Conservation (phyloP, 192 early-diverging fungal species). For the Entomortierella beljakovae region DNA sequence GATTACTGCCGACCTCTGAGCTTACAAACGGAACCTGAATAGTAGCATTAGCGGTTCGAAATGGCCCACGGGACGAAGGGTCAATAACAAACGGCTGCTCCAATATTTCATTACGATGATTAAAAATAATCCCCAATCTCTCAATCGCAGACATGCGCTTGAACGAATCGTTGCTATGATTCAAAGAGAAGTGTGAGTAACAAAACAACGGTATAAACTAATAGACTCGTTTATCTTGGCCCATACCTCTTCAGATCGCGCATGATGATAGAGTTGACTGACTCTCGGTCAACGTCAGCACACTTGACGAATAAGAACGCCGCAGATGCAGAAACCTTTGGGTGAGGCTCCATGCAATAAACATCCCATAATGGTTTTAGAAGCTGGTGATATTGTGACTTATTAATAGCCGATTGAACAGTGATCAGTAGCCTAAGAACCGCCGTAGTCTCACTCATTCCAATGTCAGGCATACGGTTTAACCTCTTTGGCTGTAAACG, state of each 20-base stretch:
- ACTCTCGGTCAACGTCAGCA: constrained; percentile 62
- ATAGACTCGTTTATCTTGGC: background rate
- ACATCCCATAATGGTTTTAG: constrained; percentile 59
- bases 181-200: background rate
- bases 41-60: constrained; percentile 55
- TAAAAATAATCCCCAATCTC: constrained; percentile 59
- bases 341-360: constrained; percentile 60
- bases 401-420: constrained; percentile 59
- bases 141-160: constrained; percentile 52
- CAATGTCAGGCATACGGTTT: constrained; percentile 44
- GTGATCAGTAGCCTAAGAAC: constrained; percentile 63
- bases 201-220: background rate
- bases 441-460: constrained; percentile 57
- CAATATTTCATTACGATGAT: constrained; percentile 60
- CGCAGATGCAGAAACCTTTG: constrained; percentile 54
- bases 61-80: constrained; percentile 58
- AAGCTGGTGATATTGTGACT: constrained; percentile 52
- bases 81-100: constrained; percentile 60
- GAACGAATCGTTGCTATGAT: constrained; percentile 49
- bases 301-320: constrained; percentile 69
- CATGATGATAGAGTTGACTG: constrained; percentile 51
- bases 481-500: constrained; percentile 29
- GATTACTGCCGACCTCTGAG: constrained; percentile 64
- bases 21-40: constrained; percentile 63
- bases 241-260: constrained; percentile 62